Base-by-base conservation (phyloP, 306 rosid species). In the Trifolium subterraneum region DNA sequence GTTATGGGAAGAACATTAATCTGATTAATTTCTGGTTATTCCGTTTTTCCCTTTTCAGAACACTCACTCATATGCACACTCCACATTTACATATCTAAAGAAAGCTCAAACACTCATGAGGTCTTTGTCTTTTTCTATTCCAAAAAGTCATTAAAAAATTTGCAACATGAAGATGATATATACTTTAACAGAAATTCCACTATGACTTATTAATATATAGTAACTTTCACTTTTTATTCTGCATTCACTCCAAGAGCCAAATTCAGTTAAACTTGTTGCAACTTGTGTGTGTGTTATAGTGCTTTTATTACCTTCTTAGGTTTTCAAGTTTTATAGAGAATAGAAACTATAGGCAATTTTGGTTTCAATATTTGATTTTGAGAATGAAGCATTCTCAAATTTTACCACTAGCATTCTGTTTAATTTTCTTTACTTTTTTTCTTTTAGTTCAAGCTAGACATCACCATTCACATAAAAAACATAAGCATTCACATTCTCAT, bases 401-500 rank as follows among this genome's bases (percentile, higher is more conserved):
- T 73, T 71, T 64, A 59, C 61, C 71, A 20, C 33, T 64, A 36
- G 77, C 80, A 27, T 55, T 85, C 38, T 83, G 61, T 75, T 47
- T 72, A 69, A 66, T 77, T 64, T 71, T 83, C 16, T 64, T 80
- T 71, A 59, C 83, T 71, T 70, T 86, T 19, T 19, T 82, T 66
- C 29, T 85, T 72, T 76, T 79, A 54, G 83, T 77, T 61, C 84
- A 91, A 72, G 98, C 90, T n/a, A 90, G 92, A 62, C 78, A 79
- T 74, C 73, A 79, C 75, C 73, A 89, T 71, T 77, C 77, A 68
- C 91, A 89, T 71, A 36, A 79, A 51, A 88, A 82, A 63, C 87
- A 85, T 63, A 84, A 72, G 44, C 88, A 74, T 70, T 72, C 71
- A 38, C 91, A 87, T 77, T 74, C 85, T 74, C 92, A 78, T 63